Conservation (phyloP, 2,329 filamentous ascomycete genomes). For the Nemania diffusa region DNA sequence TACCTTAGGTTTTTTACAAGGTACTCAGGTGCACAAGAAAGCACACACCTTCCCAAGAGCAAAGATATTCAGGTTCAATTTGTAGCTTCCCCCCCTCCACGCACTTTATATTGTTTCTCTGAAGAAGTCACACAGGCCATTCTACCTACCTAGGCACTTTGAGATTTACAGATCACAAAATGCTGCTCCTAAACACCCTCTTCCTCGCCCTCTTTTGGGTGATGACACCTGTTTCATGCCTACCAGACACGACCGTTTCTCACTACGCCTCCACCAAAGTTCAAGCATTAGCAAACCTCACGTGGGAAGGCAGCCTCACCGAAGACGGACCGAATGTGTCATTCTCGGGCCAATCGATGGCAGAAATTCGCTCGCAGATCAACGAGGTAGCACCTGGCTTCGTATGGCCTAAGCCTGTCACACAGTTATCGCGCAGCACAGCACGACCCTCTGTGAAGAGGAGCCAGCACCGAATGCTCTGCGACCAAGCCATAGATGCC, state of each 20-base stretch:
- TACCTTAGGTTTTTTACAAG: too few relatives aligned
- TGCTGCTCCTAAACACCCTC: conserved; percentile 2
- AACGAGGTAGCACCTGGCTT: not conserved
- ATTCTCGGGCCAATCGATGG: conserved; percentile 13
- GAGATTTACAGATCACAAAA: not conserved
- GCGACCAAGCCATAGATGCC: conserved; percentile 1
- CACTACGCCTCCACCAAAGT: not conserved
- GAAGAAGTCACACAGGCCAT: not conserved
- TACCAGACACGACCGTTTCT: not conserved
- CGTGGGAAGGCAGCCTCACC: conserved; percentile 18
- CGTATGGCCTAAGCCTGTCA: not conserved
- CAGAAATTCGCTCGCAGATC: conserved; percentile 24
- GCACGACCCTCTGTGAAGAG: not conserved
- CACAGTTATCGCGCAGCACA: not conserved
- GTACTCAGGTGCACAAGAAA: not conserved
- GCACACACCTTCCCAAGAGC: not conserved
- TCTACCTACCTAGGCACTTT: too few relatives aligned
- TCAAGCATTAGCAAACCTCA: conserved; percentile 7
- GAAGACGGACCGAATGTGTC: conserved; percentile 31
- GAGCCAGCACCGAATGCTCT: conserved; percentile 11
- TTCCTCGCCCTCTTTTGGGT: conserved; percentile 2
- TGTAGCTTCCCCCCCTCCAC: not conserved
- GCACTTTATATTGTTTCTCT: not conserved
- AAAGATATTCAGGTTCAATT: not conserved
- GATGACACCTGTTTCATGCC: not conserved